Percentiles rank a stretch among this genome's conserved stretches.
phyloP scores from a whole-genome alignment of 345 rosid species.

The Heritiera fomes region DNA sequence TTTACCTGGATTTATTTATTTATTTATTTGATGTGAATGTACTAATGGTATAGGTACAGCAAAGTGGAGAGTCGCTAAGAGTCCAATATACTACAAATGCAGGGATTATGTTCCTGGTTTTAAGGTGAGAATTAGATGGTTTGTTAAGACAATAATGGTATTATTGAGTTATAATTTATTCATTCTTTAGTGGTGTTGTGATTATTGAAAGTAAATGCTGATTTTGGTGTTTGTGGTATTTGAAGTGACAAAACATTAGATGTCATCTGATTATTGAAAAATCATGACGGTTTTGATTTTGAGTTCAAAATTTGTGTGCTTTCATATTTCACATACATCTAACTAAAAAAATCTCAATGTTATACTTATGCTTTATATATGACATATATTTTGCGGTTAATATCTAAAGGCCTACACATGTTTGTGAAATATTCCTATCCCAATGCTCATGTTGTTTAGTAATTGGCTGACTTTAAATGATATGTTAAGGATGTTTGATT shows the following conservation, averaged over 20 bases:
- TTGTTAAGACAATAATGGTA: neutral
- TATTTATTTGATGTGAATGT: too few species aligned
- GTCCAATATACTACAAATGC: constrained; percentile 86
- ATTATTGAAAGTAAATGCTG: too few species aligned
- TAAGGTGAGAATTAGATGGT: constrained; percentile 55
- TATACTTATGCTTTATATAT: too few species aligned
- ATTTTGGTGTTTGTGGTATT: neutral
- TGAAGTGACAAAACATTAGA: neutral
- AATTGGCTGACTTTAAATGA: too few species aligned
- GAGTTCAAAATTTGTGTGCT: neutral
- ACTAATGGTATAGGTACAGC: constrained; percentile 88
- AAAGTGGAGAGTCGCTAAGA: constrained; percentile 98
- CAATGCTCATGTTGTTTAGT: too few species aligned
- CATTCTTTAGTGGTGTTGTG: neutral
- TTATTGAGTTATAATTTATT: neutral
- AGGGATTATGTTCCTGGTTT: constrained; percentile 98
- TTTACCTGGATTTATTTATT: too few species aligned
- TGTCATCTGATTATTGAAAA: neutral
- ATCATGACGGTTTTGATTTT: neutral
- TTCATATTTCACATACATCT: too few species aligned
- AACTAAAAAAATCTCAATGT: too few species aligned
- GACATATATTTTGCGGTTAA: too few species aligned
- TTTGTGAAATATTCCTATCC: too few species aligned
- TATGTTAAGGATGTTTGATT: too few species aligned
- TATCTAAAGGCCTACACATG: too few species aligned